A percentile compares a stretch with the other conserved stretches of the same genome.
phyloP scores from a whole-genome alignment of 208 protist genomes.

The Acanthamoeba castellanii region DNA sequence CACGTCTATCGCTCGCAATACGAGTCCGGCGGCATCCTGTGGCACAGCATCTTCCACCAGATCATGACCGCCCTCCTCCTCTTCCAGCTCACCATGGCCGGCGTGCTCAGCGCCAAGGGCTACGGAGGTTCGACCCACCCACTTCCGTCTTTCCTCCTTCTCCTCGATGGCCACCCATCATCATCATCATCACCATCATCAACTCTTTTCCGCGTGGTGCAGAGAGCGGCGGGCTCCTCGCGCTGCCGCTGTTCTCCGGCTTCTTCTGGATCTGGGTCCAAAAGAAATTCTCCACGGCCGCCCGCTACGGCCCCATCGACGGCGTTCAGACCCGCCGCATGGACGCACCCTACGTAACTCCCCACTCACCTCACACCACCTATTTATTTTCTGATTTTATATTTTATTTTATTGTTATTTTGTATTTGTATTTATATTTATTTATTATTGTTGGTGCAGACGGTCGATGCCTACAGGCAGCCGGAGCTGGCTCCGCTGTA shows the following conservation, averaged over 20 bases:
- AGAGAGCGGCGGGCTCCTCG: not conserved
- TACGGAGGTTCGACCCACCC: not conserved
- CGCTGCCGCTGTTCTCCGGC: not conserved
- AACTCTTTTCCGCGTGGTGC: not conserved
- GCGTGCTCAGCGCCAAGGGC: conserved; percentile 55
- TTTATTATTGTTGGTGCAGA: not conserved
- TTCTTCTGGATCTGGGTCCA: not conserved
- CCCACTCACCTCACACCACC: not conserved
- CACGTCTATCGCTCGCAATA: conserved; percentile 31
- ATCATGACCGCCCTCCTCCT: conserved; percentile 40
- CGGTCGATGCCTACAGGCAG: not conserved
- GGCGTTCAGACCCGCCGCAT: conserved; percentile 14
- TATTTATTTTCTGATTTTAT: not conserved
- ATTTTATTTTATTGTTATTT: not conserved
- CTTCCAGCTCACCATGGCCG: conserved; percentile 68
- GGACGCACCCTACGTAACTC: conserved; percentile 16
- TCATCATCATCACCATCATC: not conserved
- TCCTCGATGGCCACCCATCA: not conserved
- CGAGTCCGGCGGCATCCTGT: conserved; percentile 30
- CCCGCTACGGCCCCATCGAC: conserved; percentile 2
- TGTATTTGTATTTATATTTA: no score
- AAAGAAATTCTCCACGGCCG: not conserved
- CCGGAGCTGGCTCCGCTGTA: not conserved
- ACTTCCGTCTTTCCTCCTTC: not conserved
- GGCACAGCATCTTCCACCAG: conserved; percentile 44